Evolutionary conservation across 805 yeast genomes (phyloP).

Genomic region (Ogataea trehaloabstinens): DNA sequence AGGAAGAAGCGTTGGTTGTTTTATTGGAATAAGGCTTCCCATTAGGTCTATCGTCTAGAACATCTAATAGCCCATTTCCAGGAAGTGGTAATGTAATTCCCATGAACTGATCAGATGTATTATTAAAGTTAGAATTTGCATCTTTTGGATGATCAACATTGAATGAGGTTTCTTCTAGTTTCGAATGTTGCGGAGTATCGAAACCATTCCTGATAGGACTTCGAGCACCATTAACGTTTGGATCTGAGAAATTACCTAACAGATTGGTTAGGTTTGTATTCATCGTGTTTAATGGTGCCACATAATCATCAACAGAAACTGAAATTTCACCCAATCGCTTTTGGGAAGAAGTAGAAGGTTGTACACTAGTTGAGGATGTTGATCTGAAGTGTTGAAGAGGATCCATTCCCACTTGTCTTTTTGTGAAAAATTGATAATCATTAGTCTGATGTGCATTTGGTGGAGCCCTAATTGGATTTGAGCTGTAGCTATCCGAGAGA

Average conservation of each 20-base stretch:
- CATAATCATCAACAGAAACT: conserved; percentile 35
- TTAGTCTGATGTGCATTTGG: not conserved
- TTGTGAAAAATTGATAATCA: conserved; percentile 20
- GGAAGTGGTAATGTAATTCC: conserved; percentile 24
- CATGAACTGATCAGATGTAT: conserved; percentile 13
- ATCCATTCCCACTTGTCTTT: conserved; percentile 31
- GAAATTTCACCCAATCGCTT: conserved; percentile 32
- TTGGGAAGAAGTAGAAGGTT: conserved; percentile 8
- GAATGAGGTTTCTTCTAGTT: conserved; percentile 1
- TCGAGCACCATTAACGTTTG: not conserved
- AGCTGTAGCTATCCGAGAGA: conserved; percentile 9
- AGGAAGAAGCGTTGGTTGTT: conserved; percentile 12
- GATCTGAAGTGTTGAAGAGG: conserved; percentile 29
- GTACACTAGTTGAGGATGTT: conserved; percentile 11
- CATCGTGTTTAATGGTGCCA: conserved; percentile 36
- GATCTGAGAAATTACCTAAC: conserved; percentile 20
- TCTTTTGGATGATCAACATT: conserved; percentile 1
- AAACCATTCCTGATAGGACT: not conserved
- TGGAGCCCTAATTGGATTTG: not conserved
- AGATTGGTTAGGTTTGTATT: conserved; percentile 31
- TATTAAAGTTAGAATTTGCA: not conserved
- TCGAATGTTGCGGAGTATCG: conserved; percentile 2
- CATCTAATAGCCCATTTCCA: conserved; percentile 32
- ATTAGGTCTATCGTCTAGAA: conserved; percentile 21
- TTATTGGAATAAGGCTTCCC: conserved; percentile 10